Conservation (phyloP, 2,329 filamentous ascomycete species). For the Microcera coccophila region DNA sequence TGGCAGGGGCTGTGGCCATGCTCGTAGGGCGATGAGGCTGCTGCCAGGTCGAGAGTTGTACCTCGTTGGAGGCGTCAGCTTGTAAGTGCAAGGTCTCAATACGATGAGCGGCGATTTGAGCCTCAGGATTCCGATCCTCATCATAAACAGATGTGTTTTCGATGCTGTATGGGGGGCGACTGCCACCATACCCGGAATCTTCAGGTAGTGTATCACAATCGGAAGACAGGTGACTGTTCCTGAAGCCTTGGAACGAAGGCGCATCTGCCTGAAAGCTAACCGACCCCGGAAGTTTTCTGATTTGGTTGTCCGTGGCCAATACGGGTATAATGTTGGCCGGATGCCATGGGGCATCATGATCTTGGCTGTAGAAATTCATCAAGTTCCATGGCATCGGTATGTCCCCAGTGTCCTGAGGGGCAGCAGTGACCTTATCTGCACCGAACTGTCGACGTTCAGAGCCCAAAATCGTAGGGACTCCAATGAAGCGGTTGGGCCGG, state of each 20-base stretch:
- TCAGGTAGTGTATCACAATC: conserved; percentile 38
- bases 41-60: conserved; percentile 6
- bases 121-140: conserved; percentile 40
- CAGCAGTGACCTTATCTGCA: not conserved
- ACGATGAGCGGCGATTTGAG: conserved; percentile 35
- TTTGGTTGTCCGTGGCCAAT: conserved; percentile 27
- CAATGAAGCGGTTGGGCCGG: not conserved
- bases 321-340: conserved; percentile 31
- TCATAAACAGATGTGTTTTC: conserved; percentile 43
- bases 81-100: conserved; percentile 30
- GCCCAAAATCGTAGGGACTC: not conserved
- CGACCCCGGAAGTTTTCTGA: conserved; percentile 15
- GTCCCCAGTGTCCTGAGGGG: conserved; percentile 3
- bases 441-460: conserved; percentile 4
- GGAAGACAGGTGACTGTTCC: conserved; percentile 32
- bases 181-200: conserved; percentile 48
- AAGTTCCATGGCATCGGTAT: conserved; percentile 23
- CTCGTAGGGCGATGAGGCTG: conserved; percentile 13
- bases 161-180: conserved; percentile 38
- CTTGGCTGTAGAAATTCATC: conserved; percentile 35
- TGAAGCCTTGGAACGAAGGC: conserved; percentile 20
- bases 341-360: conserved; percentile 45
- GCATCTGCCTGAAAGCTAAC: conserved; percentile 10
- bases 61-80: not conserved
- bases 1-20: conserved; percentile 14